A percentile compares a stretch with the other conserved stretches of the same genome.
phyloP scores from a whole-genome alignment of 331 rosid genomes.

The Malus hybrid region DNA sequence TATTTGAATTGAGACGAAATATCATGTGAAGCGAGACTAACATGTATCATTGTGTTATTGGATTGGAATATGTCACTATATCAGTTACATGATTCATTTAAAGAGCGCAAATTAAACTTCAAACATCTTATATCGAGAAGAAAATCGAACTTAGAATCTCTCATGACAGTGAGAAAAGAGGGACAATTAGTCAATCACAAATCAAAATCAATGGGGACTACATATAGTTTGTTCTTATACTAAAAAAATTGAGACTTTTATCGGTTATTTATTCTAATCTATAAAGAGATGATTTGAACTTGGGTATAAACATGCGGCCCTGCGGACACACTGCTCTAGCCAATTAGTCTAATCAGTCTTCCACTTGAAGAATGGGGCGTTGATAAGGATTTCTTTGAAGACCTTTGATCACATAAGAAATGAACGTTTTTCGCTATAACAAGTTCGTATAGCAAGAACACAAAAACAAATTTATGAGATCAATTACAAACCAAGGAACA shows the following conservation, averaged over 20 bases:
- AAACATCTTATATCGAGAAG: neutral
- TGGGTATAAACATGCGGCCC: neutral
- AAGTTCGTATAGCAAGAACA: neutral
- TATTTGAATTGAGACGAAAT: too few species aligned
- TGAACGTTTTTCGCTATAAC: neutral
- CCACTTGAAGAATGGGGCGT: neutral
- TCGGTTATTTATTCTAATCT: too few species aligned
- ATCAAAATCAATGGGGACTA: neutral
- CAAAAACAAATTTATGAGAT: neutral
- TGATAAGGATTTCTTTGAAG: neutral
- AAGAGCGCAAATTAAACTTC: neutral
- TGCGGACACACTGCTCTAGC: neutral
- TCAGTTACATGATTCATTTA: too few species aligned
- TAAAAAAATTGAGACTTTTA: neutral
- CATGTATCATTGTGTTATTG: too few species aligned
- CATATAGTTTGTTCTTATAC: neutral
- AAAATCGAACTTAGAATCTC: too few species aligned
- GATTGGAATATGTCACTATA: fast-evolving
- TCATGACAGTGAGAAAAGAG: too few species aligned
- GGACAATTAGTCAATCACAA: neutral
- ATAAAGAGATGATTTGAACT: neutral
- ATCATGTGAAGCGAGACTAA: too few species aligned
- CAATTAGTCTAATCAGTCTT: neutral
- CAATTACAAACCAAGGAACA: neutral
- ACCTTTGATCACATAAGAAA: too few species aligned